A percentile compares a stretch with the other conserved stretches of the same genome.
Evolutionary conservation across 2,329 filamentous ascomycete genomes (phyloP).

Genomic region (Aspergillus flavus): DNA sequence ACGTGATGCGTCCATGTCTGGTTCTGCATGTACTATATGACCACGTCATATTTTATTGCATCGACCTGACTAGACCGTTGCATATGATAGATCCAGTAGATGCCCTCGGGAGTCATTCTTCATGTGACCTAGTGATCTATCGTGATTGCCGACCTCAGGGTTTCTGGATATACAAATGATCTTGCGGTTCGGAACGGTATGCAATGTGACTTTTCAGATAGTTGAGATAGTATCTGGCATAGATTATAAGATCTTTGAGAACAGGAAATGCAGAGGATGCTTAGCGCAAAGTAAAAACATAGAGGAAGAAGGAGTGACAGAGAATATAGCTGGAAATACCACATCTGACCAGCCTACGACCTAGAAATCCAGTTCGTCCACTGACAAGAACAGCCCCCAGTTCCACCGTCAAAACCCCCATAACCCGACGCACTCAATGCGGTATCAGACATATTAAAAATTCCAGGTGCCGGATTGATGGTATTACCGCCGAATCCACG

Average conservation of each 20-base stretch:
- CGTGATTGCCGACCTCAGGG: not conserved
- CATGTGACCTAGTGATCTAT: not conserved
- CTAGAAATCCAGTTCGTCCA: conserved; percentile 57
- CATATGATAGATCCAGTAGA: too few species aligned
- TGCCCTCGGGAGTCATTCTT: too few species aligned
- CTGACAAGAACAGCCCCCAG: conserved; percentile 61
- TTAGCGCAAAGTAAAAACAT: not conserved
- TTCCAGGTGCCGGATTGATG: conserved; percentile 53
- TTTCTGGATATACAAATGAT: not conserved
- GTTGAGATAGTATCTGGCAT: not conserved
- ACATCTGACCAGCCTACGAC: conserved; percentile 1
- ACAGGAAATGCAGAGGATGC: not conserved
- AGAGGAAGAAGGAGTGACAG: not conserved
- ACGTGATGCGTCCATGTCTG: not conserved
- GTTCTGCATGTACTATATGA: not conserved
- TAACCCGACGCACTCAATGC: conserved; percentile 29
- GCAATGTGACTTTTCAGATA: not conserved
- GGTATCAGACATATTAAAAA: conserved; percentile 36
- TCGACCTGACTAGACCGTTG: not conserved
- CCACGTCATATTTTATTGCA: not conserved
- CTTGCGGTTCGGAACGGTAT: not conserved
- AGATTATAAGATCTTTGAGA: not conserved
- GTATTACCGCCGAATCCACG: conserved; percentile 54
- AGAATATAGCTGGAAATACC: not conserved
- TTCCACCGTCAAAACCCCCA: conserved; percentile 61